Evolutionary conservation across 805 yeast species (phyloP), one percentile per base, ranked within the genome.

Genomic region (Aciculoconidium aculeatum): DNA sequence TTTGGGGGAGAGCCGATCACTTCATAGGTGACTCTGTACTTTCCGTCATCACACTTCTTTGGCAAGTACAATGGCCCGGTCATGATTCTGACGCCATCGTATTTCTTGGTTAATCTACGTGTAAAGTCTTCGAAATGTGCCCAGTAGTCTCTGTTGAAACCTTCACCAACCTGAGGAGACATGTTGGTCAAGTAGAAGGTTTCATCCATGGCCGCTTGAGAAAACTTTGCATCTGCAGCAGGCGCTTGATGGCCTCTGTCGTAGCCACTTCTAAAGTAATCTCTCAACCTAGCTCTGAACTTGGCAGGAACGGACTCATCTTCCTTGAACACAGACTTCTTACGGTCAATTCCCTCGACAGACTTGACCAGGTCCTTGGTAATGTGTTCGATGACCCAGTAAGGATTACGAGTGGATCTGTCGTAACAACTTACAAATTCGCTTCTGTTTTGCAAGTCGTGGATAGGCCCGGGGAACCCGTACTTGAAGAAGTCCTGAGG

Each of bases 211-310:
- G 96, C 96, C 11, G 53, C 44, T 57, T 92, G 98, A 17, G 77
- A 75, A 59, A 76, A 92, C 51, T 85, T 87, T 15, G 97, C 96
- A 54, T 92, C 83, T 0, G 97, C 97, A 4, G 98, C 98, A 3
- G 98, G 96, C 0, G 95, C 96, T 46, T 84, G 86, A 57, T 92
- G 98, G 5, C 98, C 98, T 41, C 97, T 65, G 55, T 92, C 98
- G 56, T 85, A 92, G 1, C 98, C 98, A 17, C 92, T 79, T 44
- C 97, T 72, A 66, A 90, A 92, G 54, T 82, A 92, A 57, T 92
- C 97, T 37, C 77, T 70, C 32, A 92, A 63, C 30, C 71, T 65
- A 2, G 80, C 90, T 42, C 96, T 70, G 54, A 86, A 92, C 45
- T 63, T 70, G 16, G 56, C 55, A 0, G 98, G 98, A 22, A 92